Conservation (phyloP, 495 filamentous ascomycete species). For the Xylaria palmicola region DNA sequence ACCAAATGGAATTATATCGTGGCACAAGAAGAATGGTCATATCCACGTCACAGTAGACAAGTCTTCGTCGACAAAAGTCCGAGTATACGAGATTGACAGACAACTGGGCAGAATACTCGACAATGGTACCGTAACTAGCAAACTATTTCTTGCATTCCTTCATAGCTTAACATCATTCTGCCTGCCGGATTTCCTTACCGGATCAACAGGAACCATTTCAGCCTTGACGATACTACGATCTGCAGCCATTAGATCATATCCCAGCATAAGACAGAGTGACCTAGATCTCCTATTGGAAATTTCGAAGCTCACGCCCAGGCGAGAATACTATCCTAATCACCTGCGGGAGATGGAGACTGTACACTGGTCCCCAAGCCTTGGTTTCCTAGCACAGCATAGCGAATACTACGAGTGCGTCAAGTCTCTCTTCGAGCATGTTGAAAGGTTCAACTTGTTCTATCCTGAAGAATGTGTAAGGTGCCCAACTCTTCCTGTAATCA, state of each 20-base stretch:
- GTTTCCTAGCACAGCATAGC: slow-evolving; percentile 51
- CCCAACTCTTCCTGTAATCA: background rate
- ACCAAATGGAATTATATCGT: slow-evolving; percentile 43
- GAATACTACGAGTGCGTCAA: slow-evolving; percentile 44
- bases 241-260: slow-evolving; percentile 52
- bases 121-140: slow-evolving; percentile 54
- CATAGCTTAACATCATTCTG: slow-evolving; percentile 62
- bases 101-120: slow-evolving; percentile 49
- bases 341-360: slow-evolving; percentile 28
- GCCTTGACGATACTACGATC: slow-evolving; percentile 49
- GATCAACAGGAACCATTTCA: slow-evolving; percentile 62
- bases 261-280: slow-evolving; percentile 38
- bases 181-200: slow-evolving; percentile 56
- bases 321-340: slow-evolving; percentile 32
- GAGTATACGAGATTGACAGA: slow-evolving; percentile 47
- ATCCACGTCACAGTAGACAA: slow-evolving; percentile 39
- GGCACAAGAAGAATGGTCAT: slow-evolving; percentile 30
- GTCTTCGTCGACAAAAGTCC: slow-evolving; percentile 16
- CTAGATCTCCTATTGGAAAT: slow-evolving; percentile 43
- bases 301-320: slow-evolving; percentile 49
- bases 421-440: slow-evolving; percentile 42
- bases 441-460: slow-evolving; percentile 25
- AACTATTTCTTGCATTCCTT: slow-evolving; percentile 52
- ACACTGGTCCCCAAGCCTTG: slow-evolving; percentile 28
- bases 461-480: background rate